Base-by-base conservation (phyloP, 2,329 filamentous ascomycete genomes). In the Dothidotthia symphoricarpi region DNA sequence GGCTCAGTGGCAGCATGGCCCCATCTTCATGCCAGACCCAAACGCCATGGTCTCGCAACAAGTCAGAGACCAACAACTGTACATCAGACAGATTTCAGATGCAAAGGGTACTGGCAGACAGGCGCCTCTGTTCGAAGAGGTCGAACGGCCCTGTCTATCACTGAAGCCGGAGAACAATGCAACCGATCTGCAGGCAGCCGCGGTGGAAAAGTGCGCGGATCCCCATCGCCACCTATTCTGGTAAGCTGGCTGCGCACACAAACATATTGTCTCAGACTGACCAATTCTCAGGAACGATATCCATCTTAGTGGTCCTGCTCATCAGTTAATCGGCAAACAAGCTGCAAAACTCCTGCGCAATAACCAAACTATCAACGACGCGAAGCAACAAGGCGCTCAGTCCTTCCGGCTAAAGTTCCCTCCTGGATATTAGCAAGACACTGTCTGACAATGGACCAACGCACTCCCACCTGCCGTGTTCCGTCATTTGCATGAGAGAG, bases 291-390 rank as follows among this genome's bases (percentile, higher is more conserved):
- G 64, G 66, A 60, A 68, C 44, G 50, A 59, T 32, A 43, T 66
- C 30, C 61, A 63, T 29, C 49, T 68, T 27, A 59, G 58, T 33
- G 57, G 62, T 8, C 51, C 49, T 28, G 64, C 61, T 19, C 61
- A 67, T 34, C 36, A 53, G 39, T 59, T 66, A 53, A 62, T 68
- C 41, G 66, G 62, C 47, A 52, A 40, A 32, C 56, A 64, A 38
- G 56, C 64, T 48, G 64, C 57, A 36, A 52, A 47, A 39, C 48
- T 68, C 34, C 41, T 68, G 28, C 54, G 51, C 36, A 40, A 39
- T 11, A 66, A 66, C 40, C 47, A 51, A 28, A 62, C 56, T 34
- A 45, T 61, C 51, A 63, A 66, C 38, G 29, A 38, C 16, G 41
- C 38, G 49, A 39, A 42, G 34, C 19, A 47, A 47, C 10, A 43